Conservation (phyloP, 2,329 filamentous ascomycete species). For the Acrocalymma vagum region DNA sequence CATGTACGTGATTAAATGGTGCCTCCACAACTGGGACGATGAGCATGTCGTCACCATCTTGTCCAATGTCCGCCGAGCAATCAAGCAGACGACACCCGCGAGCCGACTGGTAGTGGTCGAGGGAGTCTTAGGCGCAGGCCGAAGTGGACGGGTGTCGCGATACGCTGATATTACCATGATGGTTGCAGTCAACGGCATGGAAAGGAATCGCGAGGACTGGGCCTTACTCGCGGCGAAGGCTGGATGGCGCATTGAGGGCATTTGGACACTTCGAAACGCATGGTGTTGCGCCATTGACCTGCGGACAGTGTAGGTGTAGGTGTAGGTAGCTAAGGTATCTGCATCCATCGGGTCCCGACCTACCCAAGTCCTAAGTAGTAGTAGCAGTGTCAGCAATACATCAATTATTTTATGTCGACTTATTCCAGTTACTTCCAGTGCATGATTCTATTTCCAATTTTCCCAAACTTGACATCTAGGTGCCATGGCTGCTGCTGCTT, state of each 20-base stretch:
- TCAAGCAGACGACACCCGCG: conserved; percentile 25
- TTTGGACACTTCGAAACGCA: conserved; percentile 24
- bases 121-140: conserved; percentile 43
- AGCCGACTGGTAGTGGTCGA: conserved; percentile 51
- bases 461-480: too few species aligned
- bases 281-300: conserved; percentile 32
- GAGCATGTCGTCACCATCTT: conserved; percentile 39
- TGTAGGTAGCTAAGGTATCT: too few species aligned
- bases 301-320: neutral
- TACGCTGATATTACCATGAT: conserved; percentile 57
- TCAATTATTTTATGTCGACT: too few species aligned
- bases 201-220: conserved; percentile 44
- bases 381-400: too few species aligned
- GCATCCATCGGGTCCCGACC: neutral
- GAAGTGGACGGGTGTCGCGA: conserved; percentile 37
- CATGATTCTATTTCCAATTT: too few species aligned
- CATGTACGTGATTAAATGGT: conserved; percentile 52
- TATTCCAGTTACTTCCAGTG: too few species aligned
- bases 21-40: conserved; percentile 54
- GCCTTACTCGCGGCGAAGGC: conserved; percentile 28
- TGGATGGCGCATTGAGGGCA: conserved; percentile 37
- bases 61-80: conserved; percentile 37
- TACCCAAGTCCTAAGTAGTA: too few species aligned
- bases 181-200: conserved; percentile 41
- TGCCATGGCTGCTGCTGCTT: too few species aligned